Evolutionary conservation across 257 asterid species (phyloP).

Genomic region (Thymus quinquecostatus): DNA sequence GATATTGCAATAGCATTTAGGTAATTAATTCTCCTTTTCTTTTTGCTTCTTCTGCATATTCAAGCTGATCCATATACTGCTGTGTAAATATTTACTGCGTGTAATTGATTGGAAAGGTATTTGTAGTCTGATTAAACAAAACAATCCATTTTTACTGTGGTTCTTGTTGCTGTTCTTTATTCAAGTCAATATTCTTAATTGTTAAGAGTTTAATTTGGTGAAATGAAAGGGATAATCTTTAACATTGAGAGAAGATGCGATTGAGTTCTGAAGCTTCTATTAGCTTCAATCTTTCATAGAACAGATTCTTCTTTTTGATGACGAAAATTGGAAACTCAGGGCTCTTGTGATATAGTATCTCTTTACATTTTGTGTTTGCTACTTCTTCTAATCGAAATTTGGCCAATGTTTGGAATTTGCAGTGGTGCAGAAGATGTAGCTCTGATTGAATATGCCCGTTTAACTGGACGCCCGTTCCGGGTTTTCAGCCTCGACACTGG

Average conservation of each 20-base stretch:
- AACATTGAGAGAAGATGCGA: no score
- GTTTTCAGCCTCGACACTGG: slow-evolving; percentile 93
- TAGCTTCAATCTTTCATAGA: neutral
- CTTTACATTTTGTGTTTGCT: neutral
- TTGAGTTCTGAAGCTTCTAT: no score
- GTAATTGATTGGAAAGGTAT: neutral
- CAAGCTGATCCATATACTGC: neutral
- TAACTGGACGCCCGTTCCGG: slow-evolving; percentile 84
- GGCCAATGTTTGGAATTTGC: slow-evolving; percentile 24
- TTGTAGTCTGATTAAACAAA: neutral
- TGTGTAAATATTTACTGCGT: neutral
- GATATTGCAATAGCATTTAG: slow-evolving; percentile 87
- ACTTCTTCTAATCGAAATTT: neutral
- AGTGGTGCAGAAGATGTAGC: slow-evolving; percentile 97
- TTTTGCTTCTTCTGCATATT: neutral
- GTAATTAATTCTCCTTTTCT: slow-evolving; percentile 37
- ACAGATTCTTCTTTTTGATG: neutral
- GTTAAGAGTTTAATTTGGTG: no score
- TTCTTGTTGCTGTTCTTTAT: neutral
- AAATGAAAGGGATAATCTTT: no score
- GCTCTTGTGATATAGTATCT: no score
- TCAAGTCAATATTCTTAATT: no score
- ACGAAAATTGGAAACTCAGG: neutral
- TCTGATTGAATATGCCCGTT: slow-evolving; percentile 77
- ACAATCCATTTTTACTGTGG: no score